A percentile compares a stretch with the other conserved stretches of the same genome.
phyloP scores from a whole-genome alignment of 768 basidiomycete species.

The Pleurotus djamor region DNA sequence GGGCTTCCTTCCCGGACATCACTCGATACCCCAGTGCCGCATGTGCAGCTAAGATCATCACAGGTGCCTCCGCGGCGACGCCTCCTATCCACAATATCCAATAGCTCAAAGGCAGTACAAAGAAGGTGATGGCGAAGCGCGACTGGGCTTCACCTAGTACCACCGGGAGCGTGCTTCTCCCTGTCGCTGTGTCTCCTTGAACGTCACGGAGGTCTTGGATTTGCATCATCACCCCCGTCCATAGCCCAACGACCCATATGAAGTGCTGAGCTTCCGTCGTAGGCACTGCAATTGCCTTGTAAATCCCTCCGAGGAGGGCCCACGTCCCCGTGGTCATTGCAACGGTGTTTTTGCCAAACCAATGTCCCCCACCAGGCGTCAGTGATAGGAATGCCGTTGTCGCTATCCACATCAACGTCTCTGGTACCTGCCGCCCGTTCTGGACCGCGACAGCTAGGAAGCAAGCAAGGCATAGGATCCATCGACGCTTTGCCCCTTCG shows the following conservation, averaged over 20 bases:
- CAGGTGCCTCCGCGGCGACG: constrained; percentile 3
- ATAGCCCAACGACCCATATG: constrained; percentile 7
- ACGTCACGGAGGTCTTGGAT: constrained; percentile 16
- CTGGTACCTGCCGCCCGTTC: constrained; percentile 3
- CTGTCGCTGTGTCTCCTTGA: constrained; percentile 9
- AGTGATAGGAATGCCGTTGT: constrained; percentile 9
- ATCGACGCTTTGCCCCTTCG: constrained; percentile 12
- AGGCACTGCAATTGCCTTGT: constrained; percentile 8
- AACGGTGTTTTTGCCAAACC: constrained; percentile 13
- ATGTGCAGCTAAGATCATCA: constrained; percentile 4
- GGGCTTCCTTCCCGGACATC: background rate
- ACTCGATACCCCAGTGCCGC: constrained; percentile 11
- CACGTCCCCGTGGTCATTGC: constrained; percentile 13
- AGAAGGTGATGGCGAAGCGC: constrained; percentile 8
- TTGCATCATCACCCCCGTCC: constrained; percentile 9
- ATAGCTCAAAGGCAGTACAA: constrained; percentile 8
- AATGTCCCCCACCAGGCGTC: constrained; percentile 14
- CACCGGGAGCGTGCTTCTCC: constrained; percentile 13
- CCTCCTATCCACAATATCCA: constrained; percentile 6
- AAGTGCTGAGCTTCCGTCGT: constrained; percentile 1
- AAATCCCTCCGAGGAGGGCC: constrained; percentile 12
- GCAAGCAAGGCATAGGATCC: constrained; percentile 2
- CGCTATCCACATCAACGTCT: constrained; percentile 12
- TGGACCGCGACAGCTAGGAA: constrained; percentile 8
- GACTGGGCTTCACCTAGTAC: constrained; percentile 8